Evolutionary conservation across 768 basidiomycete species (phyloP), one percentile per base, ranked within the genome.

Genomic region (Boletus rex-veris): DNA sequence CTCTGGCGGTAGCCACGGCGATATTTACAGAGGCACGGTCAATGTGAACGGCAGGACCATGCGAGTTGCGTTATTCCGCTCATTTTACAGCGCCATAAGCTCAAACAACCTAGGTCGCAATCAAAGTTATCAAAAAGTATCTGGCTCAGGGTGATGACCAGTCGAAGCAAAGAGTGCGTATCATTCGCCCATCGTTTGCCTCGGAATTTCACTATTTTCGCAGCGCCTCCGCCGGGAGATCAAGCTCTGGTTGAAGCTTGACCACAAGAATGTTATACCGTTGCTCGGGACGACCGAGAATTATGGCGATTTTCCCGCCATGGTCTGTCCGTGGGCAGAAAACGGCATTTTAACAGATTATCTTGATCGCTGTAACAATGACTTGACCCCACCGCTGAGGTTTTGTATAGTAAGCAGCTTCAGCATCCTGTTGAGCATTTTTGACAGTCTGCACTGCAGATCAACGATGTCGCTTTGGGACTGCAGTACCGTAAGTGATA

Each of bases 301-400:
- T 31, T 73, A 64, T 50, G 73, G 73, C 3, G 63, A 60, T 4
- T 64, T 66, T 46, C 42, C 55, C 4, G 69, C 73, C 2, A 71
- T 71, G 67, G 57, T 73, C 15, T 73, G 55, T 24, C 72, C 72
- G 4, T 72, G 71, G 71, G 42, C 62, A 18, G 65, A 71, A 11
- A 63, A 71, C 30, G 71, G 69, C 0, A 40, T 55, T n/a, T 59
- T 72, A 5, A 55, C 55, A 2, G 36, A 48, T 0, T 72, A 70
- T 45, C 48, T 72, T 26, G 58, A 60, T 10, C 46, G 50, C 14
- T 35, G 38, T 14, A 38, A 54, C 24, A 41, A 55, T 7, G 24
- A 44, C 6, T 58, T 72, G 46, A 55, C 59, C 2, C 3, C 6
- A 26, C 57, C 42, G 9, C 21, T 36, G 35, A 64, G 52, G 30